phyloP scores from a whole-genome alignment of 768 basidiomycete genomes.

The Pleurotus giganteus region DNA sequence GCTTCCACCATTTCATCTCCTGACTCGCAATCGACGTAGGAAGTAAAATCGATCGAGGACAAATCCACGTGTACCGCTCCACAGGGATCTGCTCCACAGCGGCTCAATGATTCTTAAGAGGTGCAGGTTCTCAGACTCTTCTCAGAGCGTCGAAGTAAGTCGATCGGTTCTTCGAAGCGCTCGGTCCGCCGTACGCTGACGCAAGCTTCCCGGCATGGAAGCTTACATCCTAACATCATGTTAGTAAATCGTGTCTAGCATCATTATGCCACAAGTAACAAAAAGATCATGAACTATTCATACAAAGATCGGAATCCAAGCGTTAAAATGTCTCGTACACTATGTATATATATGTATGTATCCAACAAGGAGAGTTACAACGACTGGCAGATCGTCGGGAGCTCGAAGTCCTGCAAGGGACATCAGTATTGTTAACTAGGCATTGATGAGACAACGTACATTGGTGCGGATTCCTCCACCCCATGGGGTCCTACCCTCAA shows the following conservation, averaged over 20 bases:
- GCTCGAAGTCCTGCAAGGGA: conserved; percentile 21
- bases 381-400: conserved; percentile 25
- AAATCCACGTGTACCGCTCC: too few species aligned
- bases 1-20: too few species aligned
- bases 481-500: conserved; percentile 84
- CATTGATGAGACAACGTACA: conserved; percentile 30
- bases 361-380: background rate
- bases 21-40: too few species aligned
- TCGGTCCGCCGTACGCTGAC: too few species aligned
- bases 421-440: background rate
- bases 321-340: background rate
- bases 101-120: too few species aligned
- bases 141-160: too few species aligned
- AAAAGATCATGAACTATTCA: conserved; percentile 4
- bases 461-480: conserved; percentile 85
- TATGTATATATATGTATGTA: background rate
- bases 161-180: too few species aligned
- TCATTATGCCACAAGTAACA: background rate
- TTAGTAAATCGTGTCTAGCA: background rate
- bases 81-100: too few species aligned
- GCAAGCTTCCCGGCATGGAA: background rate
- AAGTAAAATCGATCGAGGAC: too few species aligned
- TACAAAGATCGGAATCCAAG: background rate
- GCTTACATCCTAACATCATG: background rate
- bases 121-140: too few species aligned